phyloP scores from a whole-genome alignment of 1,284 basidiomycete species.

The Papiliotrema fonsecae region DNA sequence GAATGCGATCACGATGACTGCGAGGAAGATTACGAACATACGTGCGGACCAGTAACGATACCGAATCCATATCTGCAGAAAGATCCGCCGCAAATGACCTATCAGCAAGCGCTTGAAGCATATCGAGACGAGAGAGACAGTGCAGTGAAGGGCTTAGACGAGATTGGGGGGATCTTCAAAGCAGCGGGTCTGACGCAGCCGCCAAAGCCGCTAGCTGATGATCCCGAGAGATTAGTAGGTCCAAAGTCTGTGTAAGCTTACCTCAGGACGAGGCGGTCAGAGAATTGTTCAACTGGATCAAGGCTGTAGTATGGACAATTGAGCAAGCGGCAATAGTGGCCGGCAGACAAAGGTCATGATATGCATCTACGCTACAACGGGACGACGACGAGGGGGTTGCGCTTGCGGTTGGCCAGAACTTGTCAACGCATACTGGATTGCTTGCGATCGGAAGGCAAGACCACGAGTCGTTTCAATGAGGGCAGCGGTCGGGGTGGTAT shows the following conservation, averaged over 20 bases:
- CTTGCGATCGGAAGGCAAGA: conserved; percentile 84
- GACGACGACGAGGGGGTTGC: conserved; percentile 17
- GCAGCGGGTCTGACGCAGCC: conserved; percentile 7
- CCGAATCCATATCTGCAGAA: conserved; percentile 14
- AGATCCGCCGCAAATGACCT: conserved; percentile 4
- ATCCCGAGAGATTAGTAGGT: conserved; percentile 40
- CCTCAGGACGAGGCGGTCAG: conserved; percentile 42
- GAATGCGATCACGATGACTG: conserved; percentile 11
- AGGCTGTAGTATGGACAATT: conserved; percentile 48
- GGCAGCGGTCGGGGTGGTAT: conserved; percentile 84
- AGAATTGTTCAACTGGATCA: conserved; percentile 49
- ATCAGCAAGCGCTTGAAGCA: conserved; percentile 8
- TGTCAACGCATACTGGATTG: conserved; percentile 74
- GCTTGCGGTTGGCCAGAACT: conserved; percentile 16
- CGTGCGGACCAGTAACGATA: conserved; percentile 11
- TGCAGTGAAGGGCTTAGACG: conserved; percentile 7
- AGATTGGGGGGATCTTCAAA: conserved; percentile 11
- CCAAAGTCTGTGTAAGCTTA: conserved; percentile 1
- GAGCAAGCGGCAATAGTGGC: conserved; percentile 46
- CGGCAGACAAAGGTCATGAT: conserved; percentile 19
- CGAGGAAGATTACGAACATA: conserved; percentile 12
- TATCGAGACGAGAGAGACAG: conserved; percentile 6
- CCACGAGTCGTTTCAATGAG: conserved; percentile 96
- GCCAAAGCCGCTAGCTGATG: conserved; percentile 26
- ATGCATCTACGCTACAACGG: neutral